Base-by-base conservation (phyloP, 1,139 yeast species). In the Suzukiozyma palmioleophila region DNA sequence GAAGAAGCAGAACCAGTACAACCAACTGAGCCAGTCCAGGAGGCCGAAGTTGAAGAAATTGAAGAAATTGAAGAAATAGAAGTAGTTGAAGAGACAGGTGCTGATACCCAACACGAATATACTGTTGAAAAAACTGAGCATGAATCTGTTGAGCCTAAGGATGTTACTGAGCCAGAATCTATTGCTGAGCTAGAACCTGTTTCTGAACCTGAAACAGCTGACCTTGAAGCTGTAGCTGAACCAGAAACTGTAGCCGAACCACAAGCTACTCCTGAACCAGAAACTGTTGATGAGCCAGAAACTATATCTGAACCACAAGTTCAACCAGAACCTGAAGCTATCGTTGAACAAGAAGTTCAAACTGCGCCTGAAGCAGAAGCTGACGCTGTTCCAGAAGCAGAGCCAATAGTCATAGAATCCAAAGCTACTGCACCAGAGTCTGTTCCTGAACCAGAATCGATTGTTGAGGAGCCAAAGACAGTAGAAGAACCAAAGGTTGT, bases 321-420 rank as follows among this genome's bases (percentile, higher is more conserved):
- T 26, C 33, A 35, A 35, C 33, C 25, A 21, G 26, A 13, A 13
- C 26, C 13, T 60, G 58, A 24, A 10, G n/a, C n/a, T n/a, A n/a
- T n/a, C n/a, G n/a, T n/a, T n/a, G n/a, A n/a, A n/a, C n/a, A n/a
- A n/a, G n/a, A n/a, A n/a, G n/a, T n/a, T n/a, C n/a, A n/a, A n/a
- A 24, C 10, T 24, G 26, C 10, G 26, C 10, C 26, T 24, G 10
- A 8, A 24, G 8, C 26, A 8, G 26, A 24, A 24, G 9, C 26
- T 8, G 26, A 8, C 26, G 10, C 10, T 24, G 26, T 8, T 8
- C 10, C 26, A 24, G 26, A 24, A 24, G 26, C n/a, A n/a, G n/a
- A n/a, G n/a, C n/a, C n/a, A n/a, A n/a, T 24, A 10, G 26, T 10
- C 26, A 24, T 24, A 24, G 26, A 24, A 24, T 24, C 26, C 8